Conservation (phyloP, 2,329 filamentous ascomycete species). For the Furcasterigmium furcatum region DNA sequence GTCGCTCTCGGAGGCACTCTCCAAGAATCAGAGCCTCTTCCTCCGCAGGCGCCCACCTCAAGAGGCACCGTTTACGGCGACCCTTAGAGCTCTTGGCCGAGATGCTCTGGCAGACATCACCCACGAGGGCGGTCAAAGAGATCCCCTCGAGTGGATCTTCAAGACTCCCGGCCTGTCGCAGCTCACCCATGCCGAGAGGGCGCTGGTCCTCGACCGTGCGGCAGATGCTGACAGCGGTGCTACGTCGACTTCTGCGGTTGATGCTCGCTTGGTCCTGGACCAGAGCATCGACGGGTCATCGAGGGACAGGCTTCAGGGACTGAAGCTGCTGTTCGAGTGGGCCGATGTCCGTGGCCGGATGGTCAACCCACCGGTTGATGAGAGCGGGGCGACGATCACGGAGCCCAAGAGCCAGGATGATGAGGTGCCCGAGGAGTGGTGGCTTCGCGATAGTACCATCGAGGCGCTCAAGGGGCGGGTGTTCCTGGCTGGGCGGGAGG, state of each 20-base stretch:
- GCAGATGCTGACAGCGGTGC: constrained; percentile 44
- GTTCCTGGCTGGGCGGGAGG: constrained; percentile 44
- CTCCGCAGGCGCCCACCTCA: constrained; percentile 68
- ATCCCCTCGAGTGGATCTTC: constrained; percentile 74
- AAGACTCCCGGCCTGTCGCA: constrained; percentile 49
- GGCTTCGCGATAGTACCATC: constrained; percentile 53
- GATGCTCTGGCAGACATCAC: constrained; percentile 17
- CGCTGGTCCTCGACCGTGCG: constrained; percentile 53
- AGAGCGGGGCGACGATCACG: constrained; percentile 30
- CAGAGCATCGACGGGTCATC: constrained; percentile 38
- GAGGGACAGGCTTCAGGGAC: constrained; percentile 40
- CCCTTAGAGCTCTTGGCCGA: constrained; percentile 67
- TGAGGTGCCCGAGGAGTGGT: constrained; percentile 36
- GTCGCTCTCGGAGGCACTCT: constrained; percentile 61
- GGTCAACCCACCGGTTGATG: constrained; percentile 16
- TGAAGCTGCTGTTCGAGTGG: constrained; percentile 56
- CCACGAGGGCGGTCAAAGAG: constrained; percentile 25
- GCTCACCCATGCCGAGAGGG: constrained; percentile 64
- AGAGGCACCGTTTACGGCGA: constrained; percentile 69
- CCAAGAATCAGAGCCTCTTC: constrained; percentile 67
- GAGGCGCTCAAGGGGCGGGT: constrained; percentile 53
- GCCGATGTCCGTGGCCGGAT: constrained; percentile 39
- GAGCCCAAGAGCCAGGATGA: constrained; percentile 10
- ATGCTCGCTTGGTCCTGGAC: constrained; percentile 67
- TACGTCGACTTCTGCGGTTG: constrained; percentile 49